Evolutionary conservation across 2,329 filamentous ascomycete genomes (phyloP).

Genomic region (Xylariaceae sp.): DNA sequence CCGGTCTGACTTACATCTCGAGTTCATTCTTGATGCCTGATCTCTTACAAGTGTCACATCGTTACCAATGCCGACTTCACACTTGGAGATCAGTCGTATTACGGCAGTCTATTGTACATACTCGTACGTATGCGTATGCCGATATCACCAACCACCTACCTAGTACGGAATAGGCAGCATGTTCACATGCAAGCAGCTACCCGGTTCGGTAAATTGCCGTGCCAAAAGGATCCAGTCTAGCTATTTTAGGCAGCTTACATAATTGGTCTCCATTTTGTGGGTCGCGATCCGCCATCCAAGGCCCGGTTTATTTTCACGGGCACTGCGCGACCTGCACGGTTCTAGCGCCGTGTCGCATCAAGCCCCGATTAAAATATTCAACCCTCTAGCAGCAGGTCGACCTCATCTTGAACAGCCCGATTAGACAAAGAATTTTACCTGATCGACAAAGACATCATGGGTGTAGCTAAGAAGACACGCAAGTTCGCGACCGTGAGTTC

Average conservation of each 20-base stretch:
- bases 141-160: no score
- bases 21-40: no score
- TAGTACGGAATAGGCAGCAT: no score
- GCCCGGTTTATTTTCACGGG: neutral
- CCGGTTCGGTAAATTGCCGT: neutral
- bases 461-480: conserved; percentile 19
- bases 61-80: no score
- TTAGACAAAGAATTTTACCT: neutral
- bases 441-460: conserved; percentile 8
- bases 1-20: no score
- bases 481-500: conserved; percentile 18
- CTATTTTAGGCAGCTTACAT: neutral
- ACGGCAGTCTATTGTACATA: no score
- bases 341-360: neutral
- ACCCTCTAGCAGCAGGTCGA: neutral
- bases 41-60: no score
- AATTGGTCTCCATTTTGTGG: neutral
- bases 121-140: no score
- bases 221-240: neutral
- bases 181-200: no score
- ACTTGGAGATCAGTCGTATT: no score
- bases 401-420: neutral
- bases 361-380: neutral
- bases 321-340: neutral
- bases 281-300: neutral